These are phyloP conservation scores for Leptosphaerulina australis DNA, from an alignment of 2,329 filamentous ascomycete species.

Conservation along the genomic window DNA sequence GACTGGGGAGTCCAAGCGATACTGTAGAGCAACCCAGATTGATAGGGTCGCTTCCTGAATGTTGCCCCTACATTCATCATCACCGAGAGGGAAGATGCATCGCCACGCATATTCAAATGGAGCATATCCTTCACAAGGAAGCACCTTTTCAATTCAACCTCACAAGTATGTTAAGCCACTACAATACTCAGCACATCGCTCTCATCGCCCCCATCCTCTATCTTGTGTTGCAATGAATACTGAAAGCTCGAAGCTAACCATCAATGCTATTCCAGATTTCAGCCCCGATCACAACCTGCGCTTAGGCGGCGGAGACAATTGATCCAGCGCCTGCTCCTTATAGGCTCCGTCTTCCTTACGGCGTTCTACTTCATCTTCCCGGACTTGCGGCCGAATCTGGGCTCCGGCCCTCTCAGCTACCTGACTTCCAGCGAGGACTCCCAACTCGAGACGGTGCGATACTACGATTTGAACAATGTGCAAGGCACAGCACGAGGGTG, in stretches of 20 bases:
- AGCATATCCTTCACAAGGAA: conserved; percentile 69
- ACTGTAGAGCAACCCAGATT: conserved; percentile 35
- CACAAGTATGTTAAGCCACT: conserved; percentile 70
- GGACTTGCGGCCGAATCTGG: conserved; percentile 68
- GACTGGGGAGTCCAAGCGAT: conserved; percentile 47
- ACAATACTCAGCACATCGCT: conserved; percentile 33
- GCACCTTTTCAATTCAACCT: conserved; percentile 83
- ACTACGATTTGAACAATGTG: conserved; percentile 92
- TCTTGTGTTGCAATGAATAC: conserved; percentile 26
- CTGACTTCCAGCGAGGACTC: conserved; percentile 70
- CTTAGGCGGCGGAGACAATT: conserved; percentile 75
- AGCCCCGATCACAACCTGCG: conserved; percentile 78
- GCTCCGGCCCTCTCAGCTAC: conserved; percentile 71
- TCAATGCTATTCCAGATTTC: conserved; percentile 67
- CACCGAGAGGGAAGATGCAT: conserved; percentile 73
- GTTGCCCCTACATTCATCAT: conserved; percentile 65
- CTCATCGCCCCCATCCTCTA: conserved; percentile 23
- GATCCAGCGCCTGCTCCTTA: conserved; percentile 68
- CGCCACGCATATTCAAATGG: conserved; percentile 88
- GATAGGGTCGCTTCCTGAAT: conserved; percentile 52
- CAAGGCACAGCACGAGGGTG: conserved; percentile 91
- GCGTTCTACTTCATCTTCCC: conserved; percentile 75
- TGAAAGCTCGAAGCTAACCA: conserved; percentile 40
- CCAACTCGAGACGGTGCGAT: conserved; percentile 91
- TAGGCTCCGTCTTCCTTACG: conserved; percentile 62